phyloP scores from a whole-genome alignment of 805 yeast species.

The Yarrowia deformans region DNA sequence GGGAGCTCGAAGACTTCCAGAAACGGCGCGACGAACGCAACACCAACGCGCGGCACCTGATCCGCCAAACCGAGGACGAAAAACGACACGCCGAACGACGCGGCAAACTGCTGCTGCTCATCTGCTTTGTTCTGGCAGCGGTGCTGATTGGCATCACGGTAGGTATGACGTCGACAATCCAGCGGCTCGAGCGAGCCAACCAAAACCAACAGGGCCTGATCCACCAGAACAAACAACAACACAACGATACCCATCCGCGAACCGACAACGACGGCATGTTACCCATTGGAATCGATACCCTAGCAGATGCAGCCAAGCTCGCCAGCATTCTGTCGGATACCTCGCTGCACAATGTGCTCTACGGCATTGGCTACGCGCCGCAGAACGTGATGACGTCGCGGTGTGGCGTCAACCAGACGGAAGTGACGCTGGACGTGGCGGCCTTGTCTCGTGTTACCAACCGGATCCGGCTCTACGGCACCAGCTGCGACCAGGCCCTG shows the following conservation, averaged over 20 bases:
- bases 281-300: slow-evolving; percentile 33
- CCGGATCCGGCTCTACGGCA: slow-evolving; percentile 64
- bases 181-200: background rate
- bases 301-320: slow-evolving; percentile 22
- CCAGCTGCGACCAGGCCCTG: slow-evolving; percentile 66
- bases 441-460: slow-evolving; percentile 65
- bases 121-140: slow-evolving; percentile 8
- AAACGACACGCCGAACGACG: slow-evolving; percentile 25
- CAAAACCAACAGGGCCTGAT: slow-evolving; percentile 1
- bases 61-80: slow-evolving; percentile 15
- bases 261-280: background rate
- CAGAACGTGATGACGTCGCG: slow-evolving; percentile 56
- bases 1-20: slow-evolving; percentile 33
- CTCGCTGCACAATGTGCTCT: slow-evolving; percentile 50
- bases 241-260: slow-evolving; percentile 12
- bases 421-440: slow-evolving; percentile 64
- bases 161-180: slow-evolving; percentile 13
- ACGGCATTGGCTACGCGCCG: slow-evolving; percentile 71
- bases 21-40: slow-evolving; percentile 21
- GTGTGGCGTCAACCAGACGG: slow-evolving; percentile 60
- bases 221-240: background rate
- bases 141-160: slow-evolving; percentile 24
- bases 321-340: slow-evolving; percentile 13
- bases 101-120: slow-evolving; percentile 12
- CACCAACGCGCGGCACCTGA: slow-evolving; percentile 10